A percentile compares a stretch with the other conserved stretches of the same genome.
phyloP scores from a whole-genome alignment of 2,329 filamentous ascomycete genomes.

The Diaporthe sp. region DNA sequence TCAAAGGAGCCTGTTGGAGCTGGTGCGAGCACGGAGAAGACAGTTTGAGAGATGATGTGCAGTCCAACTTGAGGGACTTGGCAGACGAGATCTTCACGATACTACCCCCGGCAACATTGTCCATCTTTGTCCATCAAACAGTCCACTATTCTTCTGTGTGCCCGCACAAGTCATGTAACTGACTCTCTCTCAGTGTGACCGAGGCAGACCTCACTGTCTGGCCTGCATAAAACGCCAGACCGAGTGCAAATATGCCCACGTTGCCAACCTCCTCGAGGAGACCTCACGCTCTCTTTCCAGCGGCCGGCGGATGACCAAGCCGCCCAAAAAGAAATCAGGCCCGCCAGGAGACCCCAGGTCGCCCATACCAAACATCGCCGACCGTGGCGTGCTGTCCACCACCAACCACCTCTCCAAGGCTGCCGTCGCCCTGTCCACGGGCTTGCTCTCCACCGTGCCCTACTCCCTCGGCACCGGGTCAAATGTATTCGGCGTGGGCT shows the following conservation, averaged over 20 bases:
- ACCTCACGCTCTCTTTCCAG: conserved; percentile 68
- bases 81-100: background rate
- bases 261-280: conserved; percentile 83
- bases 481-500: conserved; percentile 85
- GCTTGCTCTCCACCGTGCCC: conserved; percentile 79
- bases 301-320: conserved; percentile 69
- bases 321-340: conserved; percentile 65
- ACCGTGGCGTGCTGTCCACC: conserved; percentile 62
- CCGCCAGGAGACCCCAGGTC: conserved; percentile 53
- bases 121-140: background rate
- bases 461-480: conserved; percentile 79
- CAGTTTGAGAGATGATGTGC: background rate
- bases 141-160: too few species aligned
- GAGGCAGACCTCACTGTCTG: conserved; percentile 77
- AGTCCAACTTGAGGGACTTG: background rate
- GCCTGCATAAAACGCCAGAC: conserved; percentile 83
- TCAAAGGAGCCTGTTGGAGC: background rate
- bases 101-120: background rate
- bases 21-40: background rate
- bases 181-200: conserved; percentile 72
- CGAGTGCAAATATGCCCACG: conserved; percentile 80
- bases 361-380: conserved; percentile 67
- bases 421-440: conserved; percentile 68
- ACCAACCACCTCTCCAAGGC: conserved; percentile 61
- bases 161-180: conserved; percentile 11